These are phyloP conservation scores for Talaromyces thailandensis DNA, from an alignment of 495 filamentous ascomycete species.

Conservation along the genomic window DNA sequence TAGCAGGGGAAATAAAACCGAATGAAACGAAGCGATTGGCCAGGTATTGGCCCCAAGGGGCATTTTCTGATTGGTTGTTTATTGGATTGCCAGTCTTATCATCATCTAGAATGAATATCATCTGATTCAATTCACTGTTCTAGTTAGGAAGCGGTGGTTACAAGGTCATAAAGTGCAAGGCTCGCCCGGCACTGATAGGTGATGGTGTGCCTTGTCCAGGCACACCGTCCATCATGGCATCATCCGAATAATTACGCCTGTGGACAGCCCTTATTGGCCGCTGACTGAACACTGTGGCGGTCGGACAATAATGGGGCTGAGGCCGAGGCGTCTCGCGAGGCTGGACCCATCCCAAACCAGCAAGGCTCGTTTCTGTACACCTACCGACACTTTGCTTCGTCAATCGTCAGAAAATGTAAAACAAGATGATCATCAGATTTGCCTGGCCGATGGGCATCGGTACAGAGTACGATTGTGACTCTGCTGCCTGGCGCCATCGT, in stretches of 20 bases:
- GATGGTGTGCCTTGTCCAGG: not conserved
- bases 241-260: not conserved
- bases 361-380: not conserved
- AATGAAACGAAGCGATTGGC: not conserved
- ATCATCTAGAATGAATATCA: not conserved
- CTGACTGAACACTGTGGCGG: not conserved
- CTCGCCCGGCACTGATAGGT: not conserved
- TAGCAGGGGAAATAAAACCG: not conserved
- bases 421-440: not conserved
- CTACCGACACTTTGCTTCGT: not conserved
- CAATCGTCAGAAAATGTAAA: not conserved
- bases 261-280: not conserved
- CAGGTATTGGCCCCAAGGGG: not conserved
- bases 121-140: not conserved
- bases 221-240: too few relatives aligned
- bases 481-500: not conserved
- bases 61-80: not conserved
- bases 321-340: not conserved
- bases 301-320: slow-evolving; percentile 4
- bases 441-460: not conserved
- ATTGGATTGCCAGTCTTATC: not conserved
- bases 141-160: not conserved
- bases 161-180: not conserved
- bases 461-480: not conserved
- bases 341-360: not conserved